These are phyloP conservation scores for Phialophora macrospora DNA, from an alignment of 2,329 filamentous ascomycete species.

Conservation along the genomic window DNA sequence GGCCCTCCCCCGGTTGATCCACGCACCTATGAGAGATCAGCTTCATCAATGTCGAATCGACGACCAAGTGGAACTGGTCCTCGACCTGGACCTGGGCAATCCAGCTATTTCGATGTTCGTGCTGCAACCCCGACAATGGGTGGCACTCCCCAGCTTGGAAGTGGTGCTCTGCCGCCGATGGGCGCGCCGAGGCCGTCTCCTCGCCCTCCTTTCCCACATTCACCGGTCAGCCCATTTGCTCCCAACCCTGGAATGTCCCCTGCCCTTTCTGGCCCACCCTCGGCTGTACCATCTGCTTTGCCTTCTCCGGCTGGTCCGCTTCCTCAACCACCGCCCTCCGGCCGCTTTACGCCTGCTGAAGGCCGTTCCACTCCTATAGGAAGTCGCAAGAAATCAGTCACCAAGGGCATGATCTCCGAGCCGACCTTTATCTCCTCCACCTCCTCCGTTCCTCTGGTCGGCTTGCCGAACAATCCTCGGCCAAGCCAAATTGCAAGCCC, in stretches of 20 bases:
- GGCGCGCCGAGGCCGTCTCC: slow-evolving; percentile 32
- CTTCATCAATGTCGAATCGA: slow-evolving; percentile 49
- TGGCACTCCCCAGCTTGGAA: slow-evolving; percentile 23
- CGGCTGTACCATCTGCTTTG: slow-evolving; percentile 49
- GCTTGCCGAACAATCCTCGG: slow-evolving; percentile 55
- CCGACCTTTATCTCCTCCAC: slow-evolving; percentile 60
- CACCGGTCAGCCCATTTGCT: slow-evolving; percentile 42
- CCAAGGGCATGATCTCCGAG: slow-evolving; percentile 67
- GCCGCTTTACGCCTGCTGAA: slow-evolving; percentile 45
- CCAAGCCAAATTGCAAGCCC: slow-evolving; percentile 44
- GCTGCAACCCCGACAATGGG: slow-evolving; percentile 41
- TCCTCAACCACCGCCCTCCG: slow-evolving; percentile 51
- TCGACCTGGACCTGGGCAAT: slow-evolving; percentile 41
- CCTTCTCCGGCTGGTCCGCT: slow-evolving; percentile 46
- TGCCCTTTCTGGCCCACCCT: slow-evolving; percentile 22
- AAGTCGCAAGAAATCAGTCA: slow-evolving; percentile 62
- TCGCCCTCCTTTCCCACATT: slow-evolving; percentile 34
- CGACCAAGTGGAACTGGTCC: slow-evolving; percentile 48
- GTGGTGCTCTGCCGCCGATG: slow-evolving; percentile 15
- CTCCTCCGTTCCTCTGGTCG: slow-evolving; percentile 63
- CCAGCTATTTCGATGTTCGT: slow-evolving; percentile 38
- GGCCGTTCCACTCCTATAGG: slow-evolving; percentile 32
- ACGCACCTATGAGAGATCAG: slow-evolving; percentile 43
- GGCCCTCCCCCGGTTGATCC: slow-evolving; percentile 33
- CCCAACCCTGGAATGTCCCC: slow-evolving; percentile 27